Conservation (phyloP, 2,329 filamentous ascomycete species). For the Aspergillus chevalieri region DNA sequence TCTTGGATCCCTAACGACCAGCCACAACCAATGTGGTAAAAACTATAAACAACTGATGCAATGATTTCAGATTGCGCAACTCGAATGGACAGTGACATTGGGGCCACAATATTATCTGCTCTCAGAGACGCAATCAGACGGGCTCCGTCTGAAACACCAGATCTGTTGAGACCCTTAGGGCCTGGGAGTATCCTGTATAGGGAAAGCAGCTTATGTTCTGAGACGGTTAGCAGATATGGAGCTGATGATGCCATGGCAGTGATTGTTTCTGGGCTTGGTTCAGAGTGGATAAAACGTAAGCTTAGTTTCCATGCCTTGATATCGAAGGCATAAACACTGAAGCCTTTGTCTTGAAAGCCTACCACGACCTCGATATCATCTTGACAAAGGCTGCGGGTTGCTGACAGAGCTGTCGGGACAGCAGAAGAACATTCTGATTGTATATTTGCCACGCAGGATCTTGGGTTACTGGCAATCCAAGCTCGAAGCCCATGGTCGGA, state of each 20-base stretch:
- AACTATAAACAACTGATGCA: constrained; percentile 81
- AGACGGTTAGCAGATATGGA: constrained; percentile 75
- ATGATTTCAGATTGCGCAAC: constrained; percentile 57
- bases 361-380: constrained; percentile 55
- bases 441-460: constrained; percentile 51
- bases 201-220: constrained; percentile 65
- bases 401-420: constrained; percentile 50
- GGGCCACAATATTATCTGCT: constrained; percentile 71
- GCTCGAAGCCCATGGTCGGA: constrained; percentile 62
- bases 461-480: constrained; percentile 64
- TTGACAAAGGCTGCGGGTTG: constrained; percentile 41
- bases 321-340: constrained; percentile 62
- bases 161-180: constrained; percentile 2
- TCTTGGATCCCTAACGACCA: constrained; percentile 95
- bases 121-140: constrained; percentile 68
- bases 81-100: constrained; percentile 78
- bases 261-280: constrained; percentile 60
- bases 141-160: constrained; percentile 19
- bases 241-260: constrained; percentile 64
- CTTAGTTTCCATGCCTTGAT: constrained; percentile 40
- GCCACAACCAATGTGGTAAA: constrained; percentile 67
- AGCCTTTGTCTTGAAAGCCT: constrained; percentile 66
- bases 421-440: constrained; percentile 54
- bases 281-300: constrained; percentile 53
- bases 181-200: constrained; percentile 59